phyloP scores from a whole-genome alignment of 1,284 basidiomycete genomes.

The Golubevia sp. region DNA sequence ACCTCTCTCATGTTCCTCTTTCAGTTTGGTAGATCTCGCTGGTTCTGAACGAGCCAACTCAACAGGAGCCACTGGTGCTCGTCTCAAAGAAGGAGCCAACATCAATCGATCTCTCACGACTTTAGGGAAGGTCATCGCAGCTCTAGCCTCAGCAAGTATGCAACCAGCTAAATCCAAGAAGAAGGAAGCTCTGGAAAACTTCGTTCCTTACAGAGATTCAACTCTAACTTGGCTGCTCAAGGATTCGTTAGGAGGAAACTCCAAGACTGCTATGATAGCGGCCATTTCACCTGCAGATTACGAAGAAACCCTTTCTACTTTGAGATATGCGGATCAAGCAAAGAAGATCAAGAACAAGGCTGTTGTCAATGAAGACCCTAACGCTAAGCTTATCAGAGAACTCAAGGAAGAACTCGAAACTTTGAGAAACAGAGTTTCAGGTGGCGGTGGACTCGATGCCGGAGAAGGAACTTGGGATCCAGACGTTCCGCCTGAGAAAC shows the following conservation, averaged over 20 bases:
- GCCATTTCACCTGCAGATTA: conserved; percentile 97
- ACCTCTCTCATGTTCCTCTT: background rate
- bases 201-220: conserved; percentile 53
- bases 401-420: conserved; percentile 93
- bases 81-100: conserved; percentile 60
- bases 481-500: conserved; percentile 85
- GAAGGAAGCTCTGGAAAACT: conserved; percentile 41
- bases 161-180: conserved; percentile 28
- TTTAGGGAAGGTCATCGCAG: conserved; percentile 49
- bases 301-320: conserved; percentile 92
- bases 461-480: conserved; percentile 82
- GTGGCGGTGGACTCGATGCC: conserved; percentile 13
- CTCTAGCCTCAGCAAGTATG: conserved; percentile 36
- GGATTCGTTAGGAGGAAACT: conserved; percentile 57
- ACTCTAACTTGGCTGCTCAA: conserved; percentile 63
- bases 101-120: conserved; percentile 50
- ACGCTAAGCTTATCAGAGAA: conserved; percentile 95
- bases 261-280: conserved; percentile 71
- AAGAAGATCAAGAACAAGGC: conserved; percentile 99
- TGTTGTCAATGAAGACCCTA: conserved; percentile 97
- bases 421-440: conserved; percentile 44
- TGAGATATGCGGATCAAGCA: conserved; percentile 91
- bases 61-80: conserved; percentile 54
- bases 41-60: conserved; percentile 58
- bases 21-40: conserved; percentile 37